phyloP scores from a whole-genome alignment of 106 monocot genomes.

The Acanthochlamys bracteata region DNA sequence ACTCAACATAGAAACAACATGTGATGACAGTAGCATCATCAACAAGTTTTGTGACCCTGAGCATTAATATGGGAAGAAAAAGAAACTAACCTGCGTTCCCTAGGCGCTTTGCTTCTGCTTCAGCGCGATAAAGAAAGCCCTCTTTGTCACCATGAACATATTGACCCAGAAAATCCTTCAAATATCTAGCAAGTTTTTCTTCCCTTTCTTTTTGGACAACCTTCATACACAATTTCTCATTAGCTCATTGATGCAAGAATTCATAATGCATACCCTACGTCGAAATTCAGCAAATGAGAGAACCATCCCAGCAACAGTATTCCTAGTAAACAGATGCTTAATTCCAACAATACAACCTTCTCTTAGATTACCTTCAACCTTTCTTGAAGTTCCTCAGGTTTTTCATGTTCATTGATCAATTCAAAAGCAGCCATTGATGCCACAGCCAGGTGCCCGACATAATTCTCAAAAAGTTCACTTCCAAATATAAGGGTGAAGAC shows the following conservation, averaged over 20 bases:
- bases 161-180: constrained; percentile 58
- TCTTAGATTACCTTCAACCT: constrained; percentile 44
- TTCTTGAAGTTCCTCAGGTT: constrained; percentile 58
- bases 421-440: constrained; percentile 61
- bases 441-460: constrained; percentile 71
- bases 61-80: not conserved
- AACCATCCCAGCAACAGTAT: too few species aligned
- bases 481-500: constrained; percentile 85
- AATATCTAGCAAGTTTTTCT: constrained; percentile 57
- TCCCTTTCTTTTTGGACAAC: constrained; percentile 67
- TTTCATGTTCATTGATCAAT: constrained; percentile 33
- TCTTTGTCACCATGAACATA: constrained; percentile 67
- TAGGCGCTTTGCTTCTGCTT: constrained; percentile 66
- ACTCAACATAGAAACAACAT: too few species aligned
- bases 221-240: constrained; percentile 17
- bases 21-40: too few species aligned
- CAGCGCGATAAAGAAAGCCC: constrained; percentile 44
- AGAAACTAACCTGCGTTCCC: constrained; percentile 39
- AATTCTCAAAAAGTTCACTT: constrained; percentile 82
- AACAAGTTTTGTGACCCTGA: too few species aligned
- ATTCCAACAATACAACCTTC: too few species aligned
- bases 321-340: too few species aligned
- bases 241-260: too few species aligned
- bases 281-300: too few species aligned
- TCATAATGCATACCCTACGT: too few species aligned